Percentiles rank a stretch among this genome's conserved stretches.
phyloP scores from a whole-genome alignment of 192 early-diverging fungal genomes.

The Backusella circina region DNA sequence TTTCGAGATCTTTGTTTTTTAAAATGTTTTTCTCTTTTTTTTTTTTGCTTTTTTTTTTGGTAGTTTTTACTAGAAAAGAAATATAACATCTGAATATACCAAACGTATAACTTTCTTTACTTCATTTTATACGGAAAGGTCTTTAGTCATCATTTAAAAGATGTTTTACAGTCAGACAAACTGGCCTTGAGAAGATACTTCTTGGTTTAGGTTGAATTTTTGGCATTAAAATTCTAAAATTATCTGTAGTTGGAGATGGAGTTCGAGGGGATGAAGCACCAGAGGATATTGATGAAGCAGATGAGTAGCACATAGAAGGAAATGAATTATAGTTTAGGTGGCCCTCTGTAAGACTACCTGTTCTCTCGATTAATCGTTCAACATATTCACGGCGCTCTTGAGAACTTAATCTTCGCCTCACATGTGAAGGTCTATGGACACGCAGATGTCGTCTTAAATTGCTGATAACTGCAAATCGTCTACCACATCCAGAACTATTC shows the following conservation, averaged over 20 bases:
- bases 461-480: slow-evolving; percentile 6
- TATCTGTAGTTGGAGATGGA: background rate
- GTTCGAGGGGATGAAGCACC: background rate
- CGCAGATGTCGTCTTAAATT: slow-evolving; percentile 13
- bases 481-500: slow-evolving; percentile 2
- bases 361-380: slow-evolving; percentile 7
- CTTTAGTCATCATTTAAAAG: background rate
- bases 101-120: background rate
- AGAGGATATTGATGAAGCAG: background rate
- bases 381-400: slow-evolving; percentile 3
- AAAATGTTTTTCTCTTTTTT: background rate
- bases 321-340: background rate
- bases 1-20: background rate
- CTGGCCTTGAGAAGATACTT: background rate
- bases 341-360: background rate
- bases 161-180: background rate
- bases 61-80: background rate
- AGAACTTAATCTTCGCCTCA: background rate
- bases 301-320: slow-evolving; percentile 8
- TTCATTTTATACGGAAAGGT: background rate
- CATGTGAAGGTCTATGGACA: slow-evolving; percentile 3
- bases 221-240: background rate
- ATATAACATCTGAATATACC: background rate
- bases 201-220: background rate
- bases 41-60: background rate